Percentiles rank a stretch among this genome's conserved stretches.
These are phyloP conservation scores for Garcileccinum viscosum DNA, from an alignment of 1,284 basidiomycete genomes.

Conservation along the genomic window DNA sequence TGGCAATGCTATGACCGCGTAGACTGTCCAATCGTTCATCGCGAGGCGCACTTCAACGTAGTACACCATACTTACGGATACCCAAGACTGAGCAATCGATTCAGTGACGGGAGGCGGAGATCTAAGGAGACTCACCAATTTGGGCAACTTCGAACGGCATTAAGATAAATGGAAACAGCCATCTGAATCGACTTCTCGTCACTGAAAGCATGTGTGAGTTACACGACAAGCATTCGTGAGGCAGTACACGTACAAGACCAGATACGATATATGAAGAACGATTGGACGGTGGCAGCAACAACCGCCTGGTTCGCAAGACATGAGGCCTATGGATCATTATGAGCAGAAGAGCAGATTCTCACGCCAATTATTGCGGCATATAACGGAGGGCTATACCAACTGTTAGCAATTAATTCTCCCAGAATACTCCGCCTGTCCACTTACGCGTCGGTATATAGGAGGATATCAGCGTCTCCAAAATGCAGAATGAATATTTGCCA, in stretches of 20 bases:
- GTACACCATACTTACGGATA: slow-evolving; percentile 14
- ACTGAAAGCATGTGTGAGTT: slow-evolving; percentile 16
- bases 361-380: slow-evolving; percentile 32
- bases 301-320: slow-evolving; percentile 21
- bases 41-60: slow-evolving; percentile 11
- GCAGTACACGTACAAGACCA: slow-evolving; percentile 26
- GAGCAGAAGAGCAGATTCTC: slow-evolving; percentile 8
- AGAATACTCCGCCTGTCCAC: slow-evolving; percentile 14
- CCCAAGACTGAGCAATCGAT: slow-evolving; percentile 21
- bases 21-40: slow-evolving; percentile 15
- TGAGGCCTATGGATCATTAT: slow-evolving; percentile 15
- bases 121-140: slow-evolving; percentile 16
- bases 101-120: slow-evolving; percentile 9
- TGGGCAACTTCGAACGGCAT: slow-evolving; percentile 28
- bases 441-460: slow-evolving; percentile 27
- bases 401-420: slow-evolving; percentile 9
- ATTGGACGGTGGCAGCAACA: slow-evolving; percentile 30
- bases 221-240: neutral
- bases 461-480: slow-evolving; percentile 26
- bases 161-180: slow-evolving; percentile 25
- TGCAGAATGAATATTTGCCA: slow-evolving; percentile 34
- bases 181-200: slow-evolving; percentile 21
- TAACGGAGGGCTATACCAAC: slow-evolving; percentile 25
- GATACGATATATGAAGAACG: slow-evolving; percentile 36
- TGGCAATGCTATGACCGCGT: slow-evolving; percentile 23